Evolutionary conservation across 1,284 basidiomycete species (phyloP).

Genomic region (Cystobasidium slooffiae): DNA sequence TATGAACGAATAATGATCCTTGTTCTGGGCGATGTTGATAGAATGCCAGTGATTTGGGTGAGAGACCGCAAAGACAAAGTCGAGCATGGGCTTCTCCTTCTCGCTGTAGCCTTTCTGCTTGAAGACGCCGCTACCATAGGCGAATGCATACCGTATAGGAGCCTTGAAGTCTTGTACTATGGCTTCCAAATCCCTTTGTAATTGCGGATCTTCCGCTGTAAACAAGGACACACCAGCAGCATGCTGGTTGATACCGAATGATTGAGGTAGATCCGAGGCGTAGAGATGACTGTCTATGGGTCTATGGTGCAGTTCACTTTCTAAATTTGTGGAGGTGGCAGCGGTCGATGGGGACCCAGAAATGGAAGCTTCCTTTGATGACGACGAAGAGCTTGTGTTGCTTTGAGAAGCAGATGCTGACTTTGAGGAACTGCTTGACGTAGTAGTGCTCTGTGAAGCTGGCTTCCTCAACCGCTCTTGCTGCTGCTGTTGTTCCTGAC

Average conservation of each 20-base stretch:
- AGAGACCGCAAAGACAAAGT: slow-evolving; percentile 93
- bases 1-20: slow-evolving; percentile 85
- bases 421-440: neutral
- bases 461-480: slow-evolving; percentile 3
- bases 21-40: slow-evolving; percentile 88
- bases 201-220: slow-evolving; percentile 70
- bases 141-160: slow-evolving; percentile 88
- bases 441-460: neutral
- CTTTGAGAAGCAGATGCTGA: neutral
- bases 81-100: slow-evolving; percentile 73
- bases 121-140: slow-evolving; percentile 93
- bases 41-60: slow-evolving; percentile 91
- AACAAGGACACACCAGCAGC: slow-evolving; percentile 55
- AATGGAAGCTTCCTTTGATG: neutral
- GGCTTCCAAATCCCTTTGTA: slow-evolving; percentile 73
- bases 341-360: neutral
- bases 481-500: slow-evolving; percentile 9
- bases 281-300: slow-evolving; percentile 20
- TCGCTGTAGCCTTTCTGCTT: slow-evolving; percentile 74
- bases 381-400: neutral
- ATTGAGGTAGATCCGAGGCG: slow-evolving; percentile 63
- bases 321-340: neutral
- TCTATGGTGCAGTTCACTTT: neutral
- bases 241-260: slow-evolving; percentile 79
- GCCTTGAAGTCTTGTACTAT: slow-evolving; percentile 77